Evolutionary conservation across 73 alveolate species (phyloP).

Genomic region (Tetrahymena elliotti): DNA sequence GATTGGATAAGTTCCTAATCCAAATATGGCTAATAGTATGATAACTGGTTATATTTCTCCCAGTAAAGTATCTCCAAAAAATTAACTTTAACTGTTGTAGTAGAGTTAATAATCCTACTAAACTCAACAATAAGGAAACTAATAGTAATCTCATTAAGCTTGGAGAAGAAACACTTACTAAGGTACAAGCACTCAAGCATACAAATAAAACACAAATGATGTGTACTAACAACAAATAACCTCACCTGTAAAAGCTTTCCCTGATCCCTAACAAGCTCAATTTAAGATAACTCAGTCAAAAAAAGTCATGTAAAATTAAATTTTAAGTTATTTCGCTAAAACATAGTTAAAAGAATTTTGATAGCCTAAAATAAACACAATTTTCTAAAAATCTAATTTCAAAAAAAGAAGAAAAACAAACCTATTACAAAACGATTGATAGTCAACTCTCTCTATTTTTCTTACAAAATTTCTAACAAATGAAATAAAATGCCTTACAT

Average conservation of each 20-base stretch:
- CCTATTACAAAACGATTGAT: too few relatives aligned
- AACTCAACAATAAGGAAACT: not conserved
- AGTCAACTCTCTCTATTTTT: too few relatives aligned
- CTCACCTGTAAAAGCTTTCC: not conserved
- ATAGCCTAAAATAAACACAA: not conserved
- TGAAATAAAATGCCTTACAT: too few relatives aligned
- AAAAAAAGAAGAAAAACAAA: too few relatives aligned
- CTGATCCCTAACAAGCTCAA: not conserved
- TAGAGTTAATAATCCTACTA: not conserved
- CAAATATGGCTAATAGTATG: not conserved
- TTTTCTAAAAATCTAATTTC: not conserved
- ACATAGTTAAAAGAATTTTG: not conserved
- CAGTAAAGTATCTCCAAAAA: not conserved
- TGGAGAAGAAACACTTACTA: not conserved
- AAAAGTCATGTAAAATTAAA: not conserved
- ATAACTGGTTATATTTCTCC: not conserved
- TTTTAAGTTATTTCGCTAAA: not conserved
- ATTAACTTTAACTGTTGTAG: not conserved
- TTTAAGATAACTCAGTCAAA: not conserved
- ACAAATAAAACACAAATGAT: not conserved
- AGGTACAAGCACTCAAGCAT: not conserved
- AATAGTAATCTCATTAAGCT: not conserved
- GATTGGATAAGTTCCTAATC: not conserved
- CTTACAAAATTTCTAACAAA: too few relatives aligned
- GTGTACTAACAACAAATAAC: not conserved